Base-by-base conservation (phyloP, 768 basidiomycete genomes). In the Mycena belliarum region DNA sequence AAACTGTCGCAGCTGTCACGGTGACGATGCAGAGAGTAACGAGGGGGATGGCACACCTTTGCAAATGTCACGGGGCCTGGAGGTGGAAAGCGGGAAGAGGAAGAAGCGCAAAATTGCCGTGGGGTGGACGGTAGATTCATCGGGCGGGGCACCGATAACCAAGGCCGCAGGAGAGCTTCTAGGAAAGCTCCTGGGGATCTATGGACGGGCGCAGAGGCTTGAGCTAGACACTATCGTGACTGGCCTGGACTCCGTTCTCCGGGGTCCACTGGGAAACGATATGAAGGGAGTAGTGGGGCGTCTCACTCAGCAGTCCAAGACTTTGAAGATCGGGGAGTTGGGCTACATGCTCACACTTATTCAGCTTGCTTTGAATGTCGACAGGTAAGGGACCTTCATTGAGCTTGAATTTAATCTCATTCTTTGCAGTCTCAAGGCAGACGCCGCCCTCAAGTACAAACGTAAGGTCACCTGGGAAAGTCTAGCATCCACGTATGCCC, bases 281-380 rank as follows among this genome's bases (percentile, higher is more conserved):
- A 41, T 51, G 24, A 11, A 37, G 4, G 15, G 15, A 2, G 20
- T 29, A 6, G 24, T 40, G 7, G 20, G 20, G 3, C 10, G 18
- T n/a, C 11, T 51, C 6, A 10, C 14, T 2, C 16, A 6, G 1
- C 40, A 42, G 16, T 26, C 26, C 3, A 18, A 40, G n/a, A 18
- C 9, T 20, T 15, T 51, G 14, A 43, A 40, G 20, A 12, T 23
- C 1, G n/a, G 23, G 0, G 52, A 52, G 21, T 29, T 52, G 15
- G 9, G 45, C 2, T 40, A 29, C 42, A 52, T 52, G 52, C 20
- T 52, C 2, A 45, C 25, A 11, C 29, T 52, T 2, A 16, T 52
- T 23, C 52, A 52, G 41, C 43, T 52, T n/a, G 41, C 52, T 1
- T 26, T 52, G 20, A 52, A 52, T n/a, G 52, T 52, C 5, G 32